Evolutionary conservation across 306 rosid genomes (phyloP).

Genomic region (Cucumis cinereus): DNA sequence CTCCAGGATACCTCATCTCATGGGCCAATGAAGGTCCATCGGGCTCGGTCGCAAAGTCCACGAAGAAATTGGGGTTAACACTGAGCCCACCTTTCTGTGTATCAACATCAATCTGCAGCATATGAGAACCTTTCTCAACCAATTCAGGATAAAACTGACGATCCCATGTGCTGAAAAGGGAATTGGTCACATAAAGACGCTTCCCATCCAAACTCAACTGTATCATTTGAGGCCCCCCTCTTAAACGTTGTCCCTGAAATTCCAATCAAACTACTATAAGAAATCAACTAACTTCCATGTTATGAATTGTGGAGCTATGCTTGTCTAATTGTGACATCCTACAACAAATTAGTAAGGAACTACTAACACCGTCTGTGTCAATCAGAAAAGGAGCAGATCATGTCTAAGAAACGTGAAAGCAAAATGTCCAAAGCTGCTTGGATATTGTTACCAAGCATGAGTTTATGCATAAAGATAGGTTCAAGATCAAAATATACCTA

Average conservation of each 20-base stretch:
- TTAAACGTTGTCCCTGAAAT: conserved; percentile 55
- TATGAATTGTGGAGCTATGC: background rate
- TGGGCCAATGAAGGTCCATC: conserved; percentile 92
- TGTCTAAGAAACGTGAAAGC: background rate
- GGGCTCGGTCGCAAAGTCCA: conserved; percentile 87
- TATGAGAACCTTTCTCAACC: conserved; percentile 66
- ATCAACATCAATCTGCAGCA: conserved; percentile 74
- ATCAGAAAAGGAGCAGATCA: background rate
- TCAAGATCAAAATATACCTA: background rate
- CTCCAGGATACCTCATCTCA: conserved; percentile 96
- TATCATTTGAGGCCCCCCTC: conserved; percentile 94
- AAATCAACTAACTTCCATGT: background rate
- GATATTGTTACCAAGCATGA: background rate
- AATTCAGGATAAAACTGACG: conserved; percentile 71
- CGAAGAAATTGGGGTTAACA: conserved; percentile 64
- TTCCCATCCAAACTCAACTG: conserved; percentile 86
- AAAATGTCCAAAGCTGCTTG: background rate
- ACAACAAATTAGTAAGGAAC: background rate
- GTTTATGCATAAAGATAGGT: background rate
- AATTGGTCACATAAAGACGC: conserved; percentile 77
- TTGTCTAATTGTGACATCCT: background rate
- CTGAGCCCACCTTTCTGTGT: conserved; percentile 62
- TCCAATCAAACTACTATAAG: background rate
- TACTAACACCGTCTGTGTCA: background rate
- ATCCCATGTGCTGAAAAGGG: conserved; percentile 84